Percentiles rank a stretch among this genome's conserved stretches.
phyloP scores from a whole-genome alignment of 1,284 basidiomycete genomes.

The Stygiomarasmius scandens region DNA sequence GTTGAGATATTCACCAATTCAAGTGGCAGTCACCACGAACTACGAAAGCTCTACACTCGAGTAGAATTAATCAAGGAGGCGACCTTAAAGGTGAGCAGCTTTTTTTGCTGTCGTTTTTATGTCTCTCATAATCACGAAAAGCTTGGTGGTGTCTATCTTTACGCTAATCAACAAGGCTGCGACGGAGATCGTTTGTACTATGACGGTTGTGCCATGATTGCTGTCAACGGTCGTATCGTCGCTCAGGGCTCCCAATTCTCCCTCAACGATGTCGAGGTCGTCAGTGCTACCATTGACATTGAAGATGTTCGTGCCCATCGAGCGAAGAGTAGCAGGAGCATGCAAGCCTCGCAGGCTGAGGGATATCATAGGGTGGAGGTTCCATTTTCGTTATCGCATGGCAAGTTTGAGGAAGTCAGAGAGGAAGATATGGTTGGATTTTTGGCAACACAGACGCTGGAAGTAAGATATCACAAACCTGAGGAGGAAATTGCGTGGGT shows the following conservation, averaged over 20 bases:
- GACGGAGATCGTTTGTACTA: constrained; percentile 98
- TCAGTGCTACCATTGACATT: constrained; percentile 93
- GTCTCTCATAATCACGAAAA: constrained; percentile 33
- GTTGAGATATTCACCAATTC: constrained; percentile 99
- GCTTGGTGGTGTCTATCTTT: constrained; percentile 96
- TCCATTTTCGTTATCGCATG: constrained; percentile 74
- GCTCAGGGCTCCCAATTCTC: constrained; percentile 98
- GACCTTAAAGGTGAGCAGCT: constrained; percentile 76
- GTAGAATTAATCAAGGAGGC: constrained; percentile 97
- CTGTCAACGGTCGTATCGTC: constrained; percentile 89
- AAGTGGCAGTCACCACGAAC: constrained; percentile 95
- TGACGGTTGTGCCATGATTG: constrained; percentile 96
- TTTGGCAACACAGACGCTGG: constrained; percentile 44
- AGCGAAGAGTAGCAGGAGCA: constrained; percentile 78
- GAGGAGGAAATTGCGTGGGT: constrained; percentile 98
- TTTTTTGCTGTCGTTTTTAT: not conserved
- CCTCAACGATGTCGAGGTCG: constrained; percentile 92
- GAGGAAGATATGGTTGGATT: constrained; percentile 57
- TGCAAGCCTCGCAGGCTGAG: constrained; percentile 83
- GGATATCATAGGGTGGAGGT: constrained; percentile 81
- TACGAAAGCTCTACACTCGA: constrained; percentile 89
- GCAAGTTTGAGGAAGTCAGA: constrained; percentile 65
- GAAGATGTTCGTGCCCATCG: constrained; percentile 93
- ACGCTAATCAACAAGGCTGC: constrained; percentile 98
- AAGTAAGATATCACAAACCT: constrained; percentile 82